These are phyloP conservation scores for Coemansia sp. DNA, from an alignment of 192 early-diverging fungal genomes.

Conservation along the genomic window DNA sequence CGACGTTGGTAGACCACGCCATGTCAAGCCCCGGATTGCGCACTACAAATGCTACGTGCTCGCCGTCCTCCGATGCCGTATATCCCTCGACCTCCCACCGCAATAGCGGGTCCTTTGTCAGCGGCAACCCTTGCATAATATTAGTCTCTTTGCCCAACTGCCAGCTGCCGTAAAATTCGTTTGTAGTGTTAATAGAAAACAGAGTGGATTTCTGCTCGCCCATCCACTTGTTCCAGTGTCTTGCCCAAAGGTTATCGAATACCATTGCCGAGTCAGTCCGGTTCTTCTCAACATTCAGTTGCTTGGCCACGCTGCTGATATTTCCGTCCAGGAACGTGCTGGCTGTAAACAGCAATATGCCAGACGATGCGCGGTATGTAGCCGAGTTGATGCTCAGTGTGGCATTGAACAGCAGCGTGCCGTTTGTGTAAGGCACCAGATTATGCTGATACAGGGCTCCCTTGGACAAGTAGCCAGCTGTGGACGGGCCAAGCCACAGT, in stretches of 20 bases:
- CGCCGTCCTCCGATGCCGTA: slow-evolving; percentile 63
- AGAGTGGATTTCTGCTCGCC: slow-evolving; percentile 60
- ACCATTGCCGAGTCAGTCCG: slow-evolving; percentile 61
- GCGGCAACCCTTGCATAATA: slow-evolving; percentile 38
- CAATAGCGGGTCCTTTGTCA: slow-evolving; percentile 58
- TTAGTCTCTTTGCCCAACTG: slow-evolving; percentile 25
- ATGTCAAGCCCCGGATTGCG: slow-evolving; percentile 58
- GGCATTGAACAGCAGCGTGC: slow-evolving; percentile 22
- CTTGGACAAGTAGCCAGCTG: slow-evolving; percentile 22
- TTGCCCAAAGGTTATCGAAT: slow-evolving; percentile 68
- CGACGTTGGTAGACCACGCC: slow-evolving; percentile 71
- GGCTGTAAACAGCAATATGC: slow-evolving; percentile 26
- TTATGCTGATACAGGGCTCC: slow-evolving; percentile 32
- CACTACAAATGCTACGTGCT: slow-evolving; percentile 64
- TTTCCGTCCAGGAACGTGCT: slow-evolving; percentile 39
- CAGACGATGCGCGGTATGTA: slow-evolving; percentile 8
- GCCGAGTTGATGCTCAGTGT: slow-evolving; percentile 29
- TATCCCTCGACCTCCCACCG: slow-evolving; percentile 58
- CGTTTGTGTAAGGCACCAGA: slow-evolving; percentile 28
- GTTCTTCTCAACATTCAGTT: slow-evolving; percentile 38
- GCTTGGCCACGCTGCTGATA: slow-evolving; percentile 45
- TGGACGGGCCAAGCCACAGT: slow-evolving; percentile 24
- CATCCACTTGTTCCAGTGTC: slow-evolving; percentile 73
- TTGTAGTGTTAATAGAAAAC: slow-evolving; percentile 53
- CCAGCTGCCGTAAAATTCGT: slow-evolving; percentile 27